Evolutionary conservation across 108 stramenopile genomes (phyloP).

Genomic region (Fistulifera pelliculosa): DNA sequence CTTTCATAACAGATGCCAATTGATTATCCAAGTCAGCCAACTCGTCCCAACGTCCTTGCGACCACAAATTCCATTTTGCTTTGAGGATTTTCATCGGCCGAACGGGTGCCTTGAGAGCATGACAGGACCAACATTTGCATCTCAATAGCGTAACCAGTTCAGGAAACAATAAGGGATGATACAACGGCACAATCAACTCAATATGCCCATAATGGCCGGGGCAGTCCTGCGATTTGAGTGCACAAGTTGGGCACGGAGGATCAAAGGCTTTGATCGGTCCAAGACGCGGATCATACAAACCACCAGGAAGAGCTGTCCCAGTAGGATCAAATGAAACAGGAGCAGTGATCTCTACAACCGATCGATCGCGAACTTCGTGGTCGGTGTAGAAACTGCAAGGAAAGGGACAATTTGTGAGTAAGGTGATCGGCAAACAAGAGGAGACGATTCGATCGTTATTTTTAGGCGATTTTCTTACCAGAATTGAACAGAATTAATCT

Average conservation of each 20-base stretch:
- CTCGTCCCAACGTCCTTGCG: conserved; percentile 33
- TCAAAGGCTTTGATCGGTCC: conserved; percentile 60
- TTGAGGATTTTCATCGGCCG: conserved; percentile 27
- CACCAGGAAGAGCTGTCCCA: conserved; percentile 72
- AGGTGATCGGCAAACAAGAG: not conserved
- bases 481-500: conserved; percentile 15
- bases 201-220: conserved; percentile 97
- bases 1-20: conserved; percentile 11
- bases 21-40: conserved; percentile 63
- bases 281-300: conserved; percentile 90
- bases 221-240: conserved; percentile 60
- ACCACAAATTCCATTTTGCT: conserved; percentile 60
- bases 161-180: conserved; percentile 88
- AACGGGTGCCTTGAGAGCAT: conserved; percentile 46
- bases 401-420: not conserved
- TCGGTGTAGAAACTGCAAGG: conserved; percentile 72
- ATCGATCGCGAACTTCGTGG: conserved; percentile 80
- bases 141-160: conserved; percentile 70
- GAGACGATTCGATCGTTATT: not conserved
- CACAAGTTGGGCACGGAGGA: conserved; percentile 88
- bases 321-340: conserved; percentile 79
- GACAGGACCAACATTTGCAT: conserved; percentile 91
- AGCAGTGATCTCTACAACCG: conserved; percentile 85
- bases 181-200: conserved; percentile 93
- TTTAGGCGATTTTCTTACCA: conserved; percentile 8